A percentile compares a stretch with the other conserved stretches of the same genome.
Evolutionary conservation across 768 basidiomycete species (phyloP).

Genomic region (Hirschioporus abietinus): DNA sequence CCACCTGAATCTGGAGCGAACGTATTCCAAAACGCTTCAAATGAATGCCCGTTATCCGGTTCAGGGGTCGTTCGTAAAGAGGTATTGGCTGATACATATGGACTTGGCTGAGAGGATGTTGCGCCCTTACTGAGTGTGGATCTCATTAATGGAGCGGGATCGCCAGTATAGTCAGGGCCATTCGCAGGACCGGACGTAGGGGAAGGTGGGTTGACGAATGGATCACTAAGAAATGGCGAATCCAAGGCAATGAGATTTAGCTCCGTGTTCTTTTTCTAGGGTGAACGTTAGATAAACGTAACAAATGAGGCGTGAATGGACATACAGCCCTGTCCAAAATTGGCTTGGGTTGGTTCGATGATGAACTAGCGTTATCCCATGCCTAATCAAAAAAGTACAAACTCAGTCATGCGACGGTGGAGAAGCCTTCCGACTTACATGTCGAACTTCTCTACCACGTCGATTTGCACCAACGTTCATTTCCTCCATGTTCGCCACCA

Average conservation of each 20-base stretch:
- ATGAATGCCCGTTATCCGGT: conserved; percentile 28
- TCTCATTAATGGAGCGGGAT: background rate
- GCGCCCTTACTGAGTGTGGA: background rate
- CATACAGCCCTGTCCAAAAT: background rate
- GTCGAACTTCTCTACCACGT: background rate
- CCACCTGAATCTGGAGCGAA: conserved; percentile 28
- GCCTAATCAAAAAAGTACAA: background rate
- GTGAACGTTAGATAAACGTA: background rate
- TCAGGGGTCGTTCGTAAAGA: conserved; percentile 13
- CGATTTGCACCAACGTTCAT: background rate
- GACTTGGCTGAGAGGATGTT: background rate
- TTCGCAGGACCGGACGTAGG: conserved; percentile 7
- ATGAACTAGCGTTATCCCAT: background rate
- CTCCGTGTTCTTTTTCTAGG: background rate
- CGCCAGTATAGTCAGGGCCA: background rate
- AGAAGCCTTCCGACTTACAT: background rate
- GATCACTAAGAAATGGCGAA: conserved; percentile 58
- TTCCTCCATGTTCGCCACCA: background rate
- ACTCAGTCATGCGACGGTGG: conserved; percentile 3
- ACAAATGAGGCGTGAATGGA: background rate
- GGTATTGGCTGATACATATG: background rate
- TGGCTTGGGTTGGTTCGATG: background rate
- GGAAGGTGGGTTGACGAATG: conserved; percentile 13
- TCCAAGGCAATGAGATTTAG: conserved; percentile 70
- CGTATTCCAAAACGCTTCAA: conserved; percentile 53